These are phyloP conservation scores for Penicillium mononematosum DNA, from an alignment of 495 filamentous ascomycete genomes.

Conservation along the genomic window DNA sequence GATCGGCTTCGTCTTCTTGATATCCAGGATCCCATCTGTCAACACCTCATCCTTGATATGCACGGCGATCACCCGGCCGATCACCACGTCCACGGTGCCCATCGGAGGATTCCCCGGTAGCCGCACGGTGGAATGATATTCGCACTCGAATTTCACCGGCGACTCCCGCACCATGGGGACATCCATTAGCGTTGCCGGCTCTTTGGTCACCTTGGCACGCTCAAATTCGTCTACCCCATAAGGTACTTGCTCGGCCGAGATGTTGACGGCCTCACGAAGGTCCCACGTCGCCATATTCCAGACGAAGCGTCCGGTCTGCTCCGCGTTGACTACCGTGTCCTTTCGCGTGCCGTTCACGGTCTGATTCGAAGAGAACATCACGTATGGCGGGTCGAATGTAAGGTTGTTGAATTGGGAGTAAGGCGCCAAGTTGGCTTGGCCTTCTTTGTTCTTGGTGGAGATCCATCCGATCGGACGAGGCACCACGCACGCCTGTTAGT, in stretches of 20 bases:
- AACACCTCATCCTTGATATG: slow-evolving; percentile 55
- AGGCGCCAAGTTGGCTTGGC: slow-evolving; percentile 52
- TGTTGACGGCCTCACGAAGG: slow-evolving; percentile 53
- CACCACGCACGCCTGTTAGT: slow-evolving; percentile 38
- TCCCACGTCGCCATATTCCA: slow-evolving; percentile 50
- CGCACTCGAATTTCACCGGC: slow-evolving; percentile 59
- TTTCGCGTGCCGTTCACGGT: slow-evolving; percentile 43
- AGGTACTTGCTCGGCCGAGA: slow-evolving; percentile 39
- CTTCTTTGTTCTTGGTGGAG: slow-evolving; percentile 34
- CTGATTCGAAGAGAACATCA: slow-evolving; percentile 58
- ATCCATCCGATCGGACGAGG: slow-evolving; percentile 49
- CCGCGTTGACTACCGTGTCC: slow-evolving; percentile 54
- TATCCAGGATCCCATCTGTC: slow-evolving; percentile 52
- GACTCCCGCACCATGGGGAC: slow-evolving; percentile 52
- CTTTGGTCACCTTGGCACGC: slow-evolving; percentile 46
- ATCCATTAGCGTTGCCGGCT: slow-evolving; percentile 36
- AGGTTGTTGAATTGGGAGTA: slow-evolving; percentile 57
- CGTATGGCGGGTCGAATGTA: slow-evolving; percentile 59
- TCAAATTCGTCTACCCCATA: slow-evolving; percentile 54
- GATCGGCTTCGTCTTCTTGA: slow-evolving; percentile 54
- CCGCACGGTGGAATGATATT: slow-evolving; percentile 50
- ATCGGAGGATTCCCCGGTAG: slow-evolving; percentile 54
- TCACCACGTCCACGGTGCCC: slow-evolving; percentile 55
- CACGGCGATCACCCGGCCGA: slow-evolving; percentile 56
- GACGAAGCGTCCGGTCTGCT: slow-evolving; percentile 53